A percentile compares a stretch with the other conserved stretches of the same genome.
Evolutionary conservation across 768 basidiomycete species (phyloP).

Genomic region (Erythrobasidium yunnanense): DNA sequence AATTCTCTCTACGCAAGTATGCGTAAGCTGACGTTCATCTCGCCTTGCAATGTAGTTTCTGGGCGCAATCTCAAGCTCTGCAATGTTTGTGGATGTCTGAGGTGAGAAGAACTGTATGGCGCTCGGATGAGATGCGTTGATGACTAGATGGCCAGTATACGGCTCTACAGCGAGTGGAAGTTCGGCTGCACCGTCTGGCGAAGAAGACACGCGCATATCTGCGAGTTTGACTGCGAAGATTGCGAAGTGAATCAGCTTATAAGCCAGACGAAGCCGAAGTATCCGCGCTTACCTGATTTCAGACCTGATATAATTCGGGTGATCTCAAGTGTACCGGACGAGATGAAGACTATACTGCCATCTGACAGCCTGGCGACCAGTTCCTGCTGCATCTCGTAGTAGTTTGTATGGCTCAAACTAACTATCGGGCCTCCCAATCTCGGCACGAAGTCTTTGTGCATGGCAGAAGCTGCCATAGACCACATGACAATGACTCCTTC

Average conservation of each 20-base stretch:
- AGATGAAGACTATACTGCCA: constrained; percentile 66
- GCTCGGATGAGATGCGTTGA: constrained; percentile 88
- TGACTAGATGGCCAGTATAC: constrained; percentile 60
- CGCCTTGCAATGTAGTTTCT: constrained; percentile 65
- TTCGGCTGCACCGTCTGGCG: constrained; percentile 11
- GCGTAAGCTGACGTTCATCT: constrained; percentile 65
- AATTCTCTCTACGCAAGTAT: constrained; percentile 61
- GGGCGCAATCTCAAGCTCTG: constrained; percentile 84
- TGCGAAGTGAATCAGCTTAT: constrained; percentile 45
- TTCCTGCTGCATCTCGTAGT: constrained; percentile 55
- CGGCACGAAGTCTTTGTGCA: constrained; percentile 82
- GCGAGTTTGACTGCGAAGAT: background rate
- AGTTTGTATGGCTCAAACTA: constrained; percentile 49
- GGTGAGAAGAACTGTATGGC: constrained; percentile 87
- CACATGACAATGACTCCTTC: constrained; percentile 94
- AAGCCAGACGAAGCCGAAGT: constrained; percentile 38
- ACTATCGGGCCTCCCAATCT: constrained; percentile 77
- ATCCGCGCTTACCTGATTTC: constrained; percentile 54
- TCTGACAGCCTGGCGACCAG: constrained; percentile 74
- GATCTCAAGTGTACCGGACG: constrained; percentile 60
- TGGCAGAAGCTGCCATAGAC: constrained; percentile 65
- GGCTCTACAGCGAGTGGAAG: constrained; percentile 68
- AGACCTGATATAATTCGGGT: constrained; percentile 63
- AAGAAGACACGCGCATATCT: background rate
- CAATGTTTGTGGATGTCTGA: constrained; percentile 55